Conservation (phyloP, 495 filamentous ascomycete species). For the Neurospora tetraspora region DNA sequence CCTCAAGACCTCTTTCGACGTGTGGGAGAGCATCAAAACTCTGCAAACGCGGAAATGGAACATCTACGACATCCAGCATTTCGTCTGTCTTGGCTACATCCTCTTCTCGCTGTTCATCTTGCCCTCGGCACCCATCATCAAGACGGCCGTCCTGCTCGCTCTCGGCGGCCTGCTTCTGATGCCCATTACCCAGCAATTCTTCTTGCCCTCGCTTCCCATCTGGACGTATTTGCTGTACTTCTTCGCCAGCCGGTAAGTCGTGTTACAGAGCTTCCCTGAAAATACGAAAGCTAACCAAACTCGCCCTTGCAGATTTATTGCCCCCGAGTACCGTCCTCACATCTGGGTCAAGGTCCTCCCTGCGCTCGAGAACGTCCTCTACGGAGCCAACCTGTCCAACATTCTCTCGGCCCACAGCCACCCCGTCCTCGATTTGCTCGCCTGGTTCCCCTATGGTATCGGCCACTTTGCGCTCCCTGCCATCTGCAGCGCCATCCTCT, state of each 20-base stretch:
- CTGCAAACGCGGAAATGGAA: constrained; percentile 74
- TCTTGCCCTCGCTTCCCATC: constrained; percentile 77
- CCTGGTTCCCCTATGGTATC: constrained; percentile 88
- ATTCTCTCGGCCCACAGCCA: constrained; percentile 83
- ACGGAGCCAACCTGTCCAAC: constrained; percentile 91
- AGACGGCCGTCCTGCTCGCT: constrained; percentile 56
- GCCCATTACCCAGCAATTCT: constrained; percentile 85
- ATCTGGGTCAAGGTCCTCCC: constrained; percentile 94
- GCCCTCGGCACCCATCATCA: constrained; percentile 61
- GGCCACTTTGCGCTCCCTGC: constrained; percentile 78
- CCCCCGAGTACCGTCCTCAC: constrained; percentile 70
- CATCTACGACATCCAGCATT: constrained; percentile 76
- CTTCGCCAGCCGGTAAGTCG: constrained; percentile 76
- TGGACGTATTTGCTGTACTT: constrained; percentile 79
- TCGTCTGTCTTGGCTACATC: constrained; percentile 58
- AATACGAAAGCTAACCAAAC: background rate
- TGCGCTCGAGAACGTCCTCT: constrained; percentile 93
- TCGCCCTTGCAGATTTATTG: constrained; percentile 51
- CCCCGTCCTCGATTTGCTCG: constrained; percentile 70
- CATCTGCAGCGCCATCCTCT: constrained; percentile 65
- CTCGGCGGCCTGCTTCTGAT: constrained; percentile 62
- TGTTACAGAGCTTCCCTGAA: background rate
- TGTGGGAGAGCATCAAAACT: constrained; percentile 58
- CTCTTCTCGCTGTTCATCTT: constrained; percentile 78
- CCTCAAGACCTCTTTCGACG: constrained; percentile 74